Percentiles rank a stretch among this genome's conserved stretches.
phyloP scores from a whole-genome alignment of 2,329 filamentous ascomycete species.

The Neoascochyta sp. region DNA sequence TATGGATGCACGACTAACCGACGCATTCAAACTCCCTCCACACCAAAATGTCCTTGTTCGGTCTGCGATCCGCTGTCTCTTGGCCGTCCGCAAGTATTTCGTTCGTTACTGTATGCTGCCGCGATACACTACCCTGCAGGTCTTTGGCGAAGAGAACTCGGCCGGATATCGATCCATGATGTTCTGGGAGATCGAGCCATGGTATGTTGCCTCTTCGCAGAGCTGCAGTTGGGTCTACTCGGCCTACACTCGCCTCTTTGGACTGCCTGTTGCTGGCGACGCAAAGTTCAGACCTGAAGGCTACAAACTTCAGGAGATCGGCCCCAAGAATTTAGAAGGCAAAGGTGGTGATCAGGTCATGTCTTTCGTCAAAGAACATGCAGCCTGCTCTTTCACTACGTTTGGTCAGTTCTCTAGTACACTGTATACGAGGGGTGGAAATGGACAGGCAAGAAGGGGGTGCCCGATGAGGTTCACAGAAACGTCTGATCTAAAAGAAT shows the following conservation, averaged over 20 bases:
- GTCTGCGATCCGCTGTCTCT: neutral
- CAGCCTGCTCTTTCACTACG: conserved; percentile 4
- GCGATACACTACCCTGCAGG: conserved; percentile 5
- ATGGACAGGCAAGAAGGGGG: no score
- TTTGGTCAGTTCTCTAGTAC: conserved; percentile 4
- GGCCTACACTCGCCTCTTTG: conserved; percentile 3
- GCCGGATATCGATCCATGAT: conserved; percentile 3
- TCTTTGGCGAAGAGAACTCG: conserved; percentile 6
- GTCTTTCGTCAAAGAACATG: conserved; percentile 4
- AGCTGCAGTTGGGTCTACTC: conserved; percentile 2
- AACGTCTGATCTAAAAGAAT: neutral
- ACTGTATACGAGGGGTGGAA: neutral
- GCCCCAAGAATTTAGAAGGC: conserved; percentile 6
- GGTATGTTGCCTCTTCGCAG: conserved; percentile 5
- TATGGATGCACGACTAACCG: conserved; percentile 4
- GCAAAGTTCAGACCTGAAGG: conserved; percentile 6
- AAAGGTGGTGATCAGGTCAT: conserved; percentile 7
- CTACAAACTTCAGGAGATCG: conserved; percentile 7
- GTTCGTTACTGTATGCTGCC: conserved; percentile 3
- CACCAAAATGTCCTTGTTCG: neutral
- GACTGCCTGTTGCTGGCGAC: conserved; percentile 4
- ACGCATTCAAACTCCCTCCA: conserved; percentile 3
- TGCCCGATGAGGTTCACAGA: neutral
- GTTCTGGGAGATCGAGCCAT: conserved; percentile 7
- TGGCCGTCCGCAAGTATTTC: conserved; percentile 3